These are phyloP conservation scores for Flagelloscypha sp. DNA, from an alignment of 768 basidiomycete species.

Conservation along the genomic window DNA sequence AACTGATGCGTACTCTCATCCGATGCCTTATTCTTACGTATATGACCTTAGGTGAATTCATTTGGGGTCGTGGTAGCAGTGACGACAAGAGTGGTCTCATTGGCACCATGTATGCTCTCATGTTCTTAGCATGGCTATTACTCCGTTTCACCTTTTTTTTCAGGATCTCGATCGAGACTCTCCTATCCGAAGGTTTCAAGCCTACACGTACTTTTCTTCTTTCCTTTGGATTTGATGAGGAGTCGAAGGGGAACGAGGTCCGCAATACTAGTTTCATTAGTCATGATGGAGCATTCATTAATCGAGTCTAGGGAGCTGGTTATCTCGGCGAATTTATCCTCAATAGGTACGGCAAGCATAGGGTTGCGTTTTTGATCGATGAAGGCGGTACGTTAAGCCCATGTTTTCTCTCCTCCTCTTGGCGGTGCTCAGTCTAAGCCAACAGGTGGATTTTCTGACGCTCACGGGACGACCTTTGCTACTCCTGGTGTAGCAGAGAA, in stretches of 20 bases:
- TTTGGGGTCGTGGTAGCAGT: conserved; percentile 47
- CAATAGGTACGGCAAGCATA: conserved; percentile 43
- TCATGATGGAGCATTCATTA: no score
- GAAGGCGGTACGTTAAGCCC: conserved; percentile 34
- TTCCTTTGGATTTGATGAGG: conserved; percentile 45
- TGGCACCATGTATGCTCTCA: conserved; percentile 21
- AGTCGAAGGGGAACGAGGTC: conserved; percentile 30
- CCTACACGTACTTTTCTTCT: conserved; percentile 16
- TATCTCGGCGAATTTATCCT: conserved; percentile 29
- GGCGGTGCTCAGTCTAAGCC: background rate
- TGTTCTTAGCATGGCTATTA: background rate
- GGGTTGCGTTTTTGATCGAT: conserved; percentile 55
- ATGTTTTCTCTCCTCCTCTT: background rate
- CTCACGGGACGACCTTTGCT: conserved; percentile 31
- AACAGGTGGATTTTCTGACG: conserved; percentile 11
- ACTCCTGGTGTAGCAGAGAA: conserved; percentile 42
- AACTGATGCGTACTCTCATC: background rate
- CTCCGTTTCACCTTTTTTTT: background rate
- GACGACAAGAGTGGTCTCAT: conserved; percentile 49
- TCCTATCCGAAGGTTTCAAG: conserved; percentile 10
- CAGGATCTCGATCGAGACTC: conserved; percentile 10
- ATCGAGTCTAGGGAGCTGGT: conserved; percentile 37
- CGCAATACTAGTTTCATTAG: conserved; percentile 1
- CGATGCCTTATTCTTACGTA: background rate
- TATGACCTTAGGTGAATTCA: conserved; percentile 26